These are phyloP conservation scores for Magnaporthales sp. DNA, from an alignment of 2,329 filamentous ascomycete genomes.

Conservation along the genomic window DNA sequence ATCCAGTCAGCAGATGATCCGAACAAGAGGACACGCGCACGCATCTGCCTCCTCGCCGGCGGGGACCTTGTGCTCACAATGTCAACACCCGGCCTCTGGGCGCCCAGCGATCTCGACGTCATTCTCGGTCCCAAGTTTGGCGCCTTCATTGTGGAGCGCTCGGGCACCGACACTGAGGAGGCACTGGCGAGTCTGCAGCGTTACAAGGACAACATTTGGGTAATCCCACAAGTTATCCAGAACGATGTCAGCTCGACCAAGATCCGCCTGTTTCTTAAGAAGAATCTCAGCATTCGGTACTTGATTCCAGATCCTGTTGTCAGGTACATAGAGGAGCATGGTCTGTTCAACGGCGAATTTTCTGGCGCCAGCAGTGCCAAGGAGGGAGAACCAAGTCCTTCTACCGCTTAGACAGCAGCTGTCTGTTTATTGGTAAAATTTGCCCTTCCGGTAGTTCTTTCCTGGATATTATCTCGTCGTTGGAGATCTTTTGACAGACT, in stretches of 20 bases:
- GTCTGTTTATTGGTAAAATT: not conserved
- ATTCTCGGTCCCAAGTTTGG: slow-evolving; percentile 72
- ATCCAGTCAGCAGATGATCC: slow-evolving; percentile 60
- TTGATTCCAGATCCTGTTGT: slow-evolving; percentile 20
- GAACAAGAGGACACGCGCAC: slow-evolving; percentile 49
- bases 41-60: slow-evolving; percentile 72
- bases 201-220: slow-evolving; percentile 79
- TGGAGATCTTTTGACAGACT: not conserved
- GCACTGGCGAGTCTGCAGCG: slow-evolving; percentile 72
- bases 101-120: slow-evolving; percentile 73
- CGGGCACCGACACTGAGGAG: slow-evolving; percentile 81
- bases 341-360: slow-evolving; percentile 4
- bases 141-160: slow-evolving; percentile 79
- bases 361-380: slow-evolving; percentile 1
- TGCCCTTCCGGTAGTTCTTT: not conserved
- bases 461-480: not conserved
- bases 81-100: slow-evolving; percentile 71
- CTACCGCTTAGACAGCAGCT: not conserved
- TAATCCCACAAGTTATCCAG: slow-evolving; percentile 81
- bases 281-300: slow-evolving; percentile 77
- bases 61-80: slow-evolving; percentile 68
- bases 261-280: slow-evolving; percentile 70
- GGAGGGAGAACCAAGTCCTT: not conserved
- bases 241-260: slow-evolving; percentile 76
- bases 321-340: slow-evolving; percentile 5